A percentile compares a stretch with the other conserved stretches of the same genome.
Evolutionary conservation across 345 rosid species (phyloP).

Genomic region (Heritiera fomes): DNA sequence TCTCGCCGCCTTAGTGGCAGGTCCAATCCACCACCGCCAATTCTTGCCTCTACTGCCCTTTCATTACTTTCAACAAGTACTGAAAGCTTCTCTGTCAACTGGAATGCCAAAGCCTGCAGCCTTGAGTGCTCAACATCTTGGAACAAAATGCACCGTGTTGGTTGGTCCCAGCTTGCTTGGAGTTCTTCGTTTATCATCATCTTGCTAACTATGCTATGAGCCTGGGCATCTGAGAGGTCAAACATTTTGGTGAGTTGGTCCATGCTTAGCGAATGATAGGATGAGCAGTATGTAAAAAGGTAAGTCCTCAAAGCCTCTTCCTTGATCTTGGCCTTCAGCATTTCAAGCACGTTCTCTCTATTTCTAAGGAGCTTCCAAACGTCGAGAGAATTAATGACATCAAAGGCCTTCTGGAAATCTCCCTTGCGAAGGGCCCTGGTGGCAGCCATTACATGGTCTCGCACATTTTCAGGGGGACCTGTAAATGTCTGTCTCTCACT

Average conservation of each 20-base stretch:
- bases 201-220: constrained; percentile 70
- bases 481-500: constrained; percentile 82
- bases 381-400: constrained; percentile 67
- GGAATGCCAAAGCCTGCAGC: constrained; percentile 80
- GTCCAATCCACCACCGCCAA: constrained; percentile 72
- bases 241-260: constrained; percentile 77
- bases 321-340: constrained; percentile 77
- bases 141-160: constrained; percentile 68
- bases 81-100: constrained; percentile 67
- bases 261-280: constrained; percentile 64
- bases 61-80: constrained; percentile 77
- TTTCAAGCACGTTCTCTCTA: constrained; percentile 57
- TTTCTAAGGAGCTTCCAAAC: constrained; percentile 74
- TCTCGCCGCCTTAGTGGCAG: constrained; percentile 65
- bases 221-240: constrained; percentile 58
- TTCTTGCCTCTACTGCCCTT: constrained; percentile 76
- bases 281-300: constrained; percentile 61
- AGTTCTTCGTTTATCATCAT: constrained; percentile 85
- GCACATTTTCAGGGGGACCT: constrained; percentile 86
- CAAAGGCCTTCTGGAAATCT: constrained; percentile 66
- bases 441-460: constrained; percentile 91
- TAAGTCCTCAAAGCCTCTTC: constrained; percentile 88
- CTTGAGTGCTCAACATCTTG: constrained; percentile 69
- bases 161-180: constrained; percentile 90
- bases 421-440: constrained; percentile 77